Percentiles rank a stretch among this genome's conserved stretches.
Conservation (phyloP, 768 basidiomycete species). For the Rhodotorula toruloides region DNA sequence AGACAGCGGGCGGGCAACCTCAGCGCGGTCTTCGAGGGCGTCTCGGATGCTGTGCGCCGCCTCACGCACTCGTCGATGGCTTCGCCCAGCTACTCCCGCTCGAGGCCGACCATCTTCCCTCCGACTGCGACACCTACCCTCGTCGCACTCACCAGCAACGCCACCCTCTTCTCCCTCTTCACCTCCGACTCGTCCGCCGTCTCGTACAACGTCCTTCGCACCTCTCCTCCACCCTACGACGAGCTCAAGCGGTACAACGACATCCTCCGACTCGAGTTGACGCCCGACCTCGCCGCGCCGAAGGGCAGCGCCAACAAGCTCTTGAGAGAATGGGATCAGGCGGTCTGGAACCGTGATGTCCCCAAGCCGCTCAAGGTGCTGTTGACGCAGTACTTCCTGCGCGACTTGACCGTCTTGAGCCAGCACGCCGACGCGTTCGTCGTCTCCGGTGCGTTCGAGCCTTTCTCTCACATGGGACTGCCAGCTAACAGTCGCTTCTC, state of each 20-base stretch:
- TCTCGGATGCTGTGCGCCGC: constrained; percentile 13
- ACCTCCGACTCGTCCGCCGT: not conserved
- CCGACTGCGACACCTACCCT: constrained; percentile 14
- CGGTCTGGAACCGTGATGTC: constrained; percentile 12
- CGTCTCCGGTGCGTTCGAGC: constrained; percentile 21
- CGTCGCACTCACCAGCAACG: constrained; percentile 22
- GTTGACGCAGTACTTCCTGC: constrained; percentile 26
- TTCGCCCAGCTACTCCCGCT: constrained; percentile 29
- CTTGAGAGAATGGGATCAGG: constrained; percentile 17
- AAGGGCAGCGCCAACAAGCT: not conserved
- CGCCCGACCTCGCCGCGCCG: not conserved
- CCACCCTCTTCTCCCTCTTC: constrained; percentile 2
- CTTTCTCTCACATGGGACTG: not conserved
- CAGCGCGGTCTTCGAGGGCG: constrained; percentile 1
- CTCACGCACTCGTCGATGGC: constrained; percentile 24
- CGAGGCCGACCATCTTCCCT: constrained; percentile 26
- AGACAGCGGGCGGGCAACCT: not conserved
- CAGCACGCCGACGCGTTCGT: constrained; percentile 35
- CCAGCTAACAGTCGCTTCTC: not conserved
- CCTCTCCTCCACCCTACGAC: not conserved
- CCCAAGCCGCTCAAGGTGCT: constrained; percentile 16
- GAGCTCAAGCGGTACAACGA: constrained; percentile 12
- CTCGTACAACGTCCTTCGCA: not conserved
- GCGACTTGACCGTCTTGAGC: constrained; percentile 21
- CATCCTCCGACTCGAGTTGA: constrained; percentile 10